Evolutionary conservation across 768 basidiomycete genomes (phyloP), one percentile per base, ranked within the genome.

Genomic region (Mrakia gelida): DNA sequence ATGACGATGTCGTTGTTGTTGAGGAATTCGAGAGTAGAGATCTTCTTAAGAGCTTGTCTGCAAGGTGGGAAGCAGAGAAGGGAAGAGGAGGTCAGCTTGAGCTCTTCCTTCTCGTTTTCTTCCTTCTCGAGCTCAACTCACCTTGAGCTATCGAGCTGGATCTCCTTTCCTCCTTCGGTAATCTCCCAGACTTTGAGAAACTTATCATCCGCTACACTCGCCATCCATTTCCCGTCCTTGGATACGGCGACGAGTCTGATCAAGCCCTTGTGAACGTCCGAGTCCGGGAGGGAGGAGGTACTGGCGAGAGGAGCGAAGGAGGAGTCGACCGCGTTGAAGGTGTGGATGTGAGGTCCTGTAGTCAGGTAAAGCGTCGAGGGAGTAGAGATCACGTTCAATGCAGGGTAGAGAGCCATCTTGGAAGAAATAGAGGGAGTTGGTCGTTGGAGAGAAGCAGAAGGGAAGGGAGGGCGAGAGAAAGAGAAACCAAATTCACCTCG

Each of bases 41-140:
- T 90, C 78, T 91, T 91, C 85, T 98, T 98, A 0, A 92, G 90
- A 2, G 95, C 86, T 79, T 92, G 91, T 67, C 95, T 95, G 75
- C 32, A 32, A 21, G 38, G 38, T 32, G 18, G 21, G 10, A 32
- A 52, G 32, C n/a, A n/a, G n/a, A n/a, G 32, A 26, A 79, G 30
- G 43, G 5, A 45, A 38, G n/a, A n/a, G n/a, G n/a, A 13, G 67
- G 67, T 70, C 38, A 70, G 67, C 67, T 49, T 18, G 49, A 43
- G 52, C 52, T 28, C 62, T 9, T 26, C 30, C 52, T 34, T n/a
- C n/a, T 72, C 26, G 21, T 11, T 28, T 43, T 23, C 23, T 23
- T 16, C n/a, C 26, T 52, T 49, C 15, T 16, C 56, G 71, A 38
- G 38, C 71, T 87, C 76, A 41, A 30, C 80, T 62, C 76, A 92